Conservation (phyloP, 2,329 filamentous ascomycete species). For the Neurospora sp. region DNA sequence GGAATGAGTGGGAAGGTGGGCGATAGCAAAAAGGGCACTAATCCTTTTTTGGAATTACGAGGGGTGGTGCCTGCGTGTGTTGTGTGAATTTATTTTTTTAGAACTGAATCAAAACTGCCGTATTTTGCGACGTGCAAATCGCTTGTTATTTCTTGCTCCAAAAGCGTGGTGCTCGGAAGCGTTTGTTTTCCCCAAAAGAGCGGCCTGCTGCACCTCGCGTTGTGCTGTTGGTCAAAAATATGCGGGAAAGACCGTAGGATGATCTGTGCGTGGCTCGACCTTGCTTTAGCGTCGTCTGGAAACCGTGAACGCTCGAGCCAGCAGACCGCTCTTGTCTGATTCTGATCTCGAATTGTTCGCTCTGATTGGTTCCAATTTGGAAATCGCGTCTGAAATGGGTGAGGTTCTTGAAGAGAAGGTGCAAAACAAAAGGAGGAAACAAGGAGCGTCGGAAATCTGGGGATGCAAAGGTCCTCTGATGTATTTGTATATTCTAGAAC, state of each 20-base stretch:
- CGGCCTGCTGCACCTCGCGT: slow-evolving; percentile 7
- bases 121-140: slow-evolving; percentile 9
- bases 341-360: background rate
- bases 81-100: slow-evolving; percentile 7
- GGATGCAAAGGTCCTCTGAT: background rate
- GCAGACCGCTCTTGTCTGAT: background rate
- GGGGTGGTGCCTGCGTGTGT: slow-evolving; percentile 6
- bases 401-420: background rate
- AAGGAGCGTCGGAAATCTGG: background rate
- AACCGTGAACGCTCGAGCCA: background rate
- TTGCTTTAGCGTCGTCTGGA: background rate
- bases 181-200: slow-evolving; percentile 5
- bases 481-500: background rate
- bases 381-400: background rate
- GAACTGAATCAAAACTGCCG: slow-evolving; percentile 3
- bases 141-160: slow-evolving; percentile 6
- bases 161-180: slow-evolving; percentile 9
- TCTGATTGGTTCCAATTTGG: background rate
- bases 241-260: slow-evolving; percentile 3
- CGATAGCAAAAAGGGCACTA: slow-evolving; percentile 12
- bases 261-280: slow-evolving; percentile 2
- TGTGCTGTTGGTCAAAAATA: slow-evolving; percentile 2
- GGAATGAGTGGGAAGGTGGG: slow-evolving; percentile 1
- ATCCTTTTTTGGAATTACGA: slow-evolving; percentile 12
- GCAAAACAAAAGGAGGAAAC: background rate